These are phyloP conservation scores for Pezicula rhizophila DNA, from an alignment of 2,329 filamentous ascomycete species.

Conservation along the genomic window DNA sequence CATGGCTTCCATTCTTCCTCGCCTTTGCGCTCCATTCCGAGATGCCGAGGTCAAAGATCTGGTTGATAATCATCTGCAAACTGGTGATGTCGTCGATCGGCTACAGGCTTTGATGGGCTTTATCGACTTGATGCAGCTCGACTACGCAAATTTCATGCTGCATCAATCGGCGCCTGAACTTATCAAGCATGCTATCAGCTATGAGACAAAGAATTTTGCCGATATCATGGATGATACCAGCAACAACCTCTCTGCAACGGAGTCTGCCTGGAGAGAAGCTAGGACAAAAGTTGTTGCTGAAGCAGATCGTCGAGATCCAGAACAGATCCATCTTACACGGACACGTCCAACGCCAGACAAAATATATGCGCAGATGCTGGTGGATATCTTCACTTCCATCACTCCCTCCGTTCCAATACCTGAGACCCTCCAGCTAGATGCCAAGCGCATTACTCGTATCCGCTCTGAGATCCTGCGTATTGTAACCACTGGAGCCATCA, in stretches of 20 bases:
- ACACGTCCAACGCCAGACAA: constrained; percentile 61
- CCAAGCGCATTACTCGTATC: constrained; percentile 53
- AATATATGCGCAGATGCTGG: constrained; percentile 70
- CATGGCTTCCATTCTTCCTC: constrained; percentile 69
- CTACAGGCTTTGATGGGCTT: constrained; percentile 70
- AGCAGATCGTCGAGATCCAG: constrained; percentile 61
- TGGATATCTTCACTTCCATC: constrained; percentile 68
- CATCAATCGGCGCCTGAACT: constrained; percentile 66
- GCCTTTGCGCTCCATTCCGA: constrained; percentile 75
- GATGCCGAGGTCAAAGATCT: constrained; percentile 69
- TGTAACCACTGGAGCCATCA: constrained; percentile 66
- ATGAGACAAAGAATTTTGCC: constrained; percentile 68
- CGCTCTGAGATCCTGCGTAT: constrained; percentile 56
- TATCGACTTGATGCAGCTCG: constrained; percentile 71
- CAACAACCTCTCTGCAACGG: constrained; percentile 52
- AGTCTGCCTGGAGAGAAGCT: constrained; percentile 60
- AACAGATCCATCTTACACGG: constrained; percentile 55
- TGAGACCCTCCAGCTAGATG: constrained; percentile 68
- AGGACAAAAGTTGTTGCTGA: constrained; percentile 60
- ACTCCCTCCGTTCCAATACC: constrained; percentile 53
- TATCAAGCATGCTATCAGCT: constrained; percentile 63
- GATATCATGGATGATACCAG: constrained; percentile 53
- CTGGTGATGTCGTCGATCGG: constrained; percentile 65
- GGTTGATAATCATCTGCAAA: constrained; percentile 52
- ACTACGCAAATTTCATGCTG: constrained; percentile 77